Base-by-base conservation (phyloP, 805 yeast species). In the Lipomyces yamadae region DNA sequence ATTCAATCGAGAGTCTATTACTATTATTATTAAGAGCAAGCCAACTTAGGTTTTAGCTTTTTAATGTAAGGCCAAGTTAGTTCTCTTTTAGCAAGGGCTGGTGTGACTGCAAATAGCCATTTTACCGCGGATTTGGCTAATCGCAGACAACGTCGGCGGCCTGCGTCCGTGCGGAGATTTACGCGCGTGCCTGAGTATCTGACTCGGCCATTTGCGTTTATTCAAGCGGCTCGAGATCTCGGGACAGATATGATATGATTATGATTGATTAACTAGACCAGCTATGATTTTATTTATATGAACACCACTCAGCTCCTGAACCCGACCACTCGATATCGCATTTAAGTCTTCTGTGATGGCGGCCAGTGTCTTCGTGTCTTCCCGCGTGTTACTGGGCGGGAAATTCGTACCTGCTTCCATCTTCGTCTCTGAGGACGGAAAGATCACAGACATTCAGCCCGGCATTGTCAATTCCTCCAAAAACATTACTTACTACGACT, bases 391-490 rank as follows among this genome's bases (percentile, higher is more conserved):
- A 5, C 24, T 72, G 34, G 68, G 63, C n/a, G 73, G 62, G 56
- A 55, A 52, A 52, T 67, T 75, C n/a, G 65, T 61, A 15, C 75
- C 75, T 1, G 77, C 76, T 15, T 72, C 78, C 1, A 53, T 76
- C 10, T 63, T 69, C 1, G 71, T 80, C 1, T 39, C 52, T 42
- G 79, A 77, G 34, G 78, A 85, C 0, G 90, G 91, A 2, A 86
- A 84, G 72, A 88, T 91, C 65, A 76, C 88, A 13, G 81, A 83
- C 55, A 81, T 90, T n/a, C 59, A 55, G 29, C 42, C 45, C 6
- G 70, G 71, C 24, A 58, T 72, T 18, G 73, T 73, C 63, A 68
- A 56, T 33, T 62, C 64, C 5, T 45, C 62, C 8, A 61, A 48
- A 32, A 56, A n/a, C 50, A 59, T 71, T 4, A 76, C 81, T 56